Evolutionary conservation across 2,329 filamentous ascomycete genomes (phyloP).

Genomic region (Davidsoniella eucalypti): DNA sequence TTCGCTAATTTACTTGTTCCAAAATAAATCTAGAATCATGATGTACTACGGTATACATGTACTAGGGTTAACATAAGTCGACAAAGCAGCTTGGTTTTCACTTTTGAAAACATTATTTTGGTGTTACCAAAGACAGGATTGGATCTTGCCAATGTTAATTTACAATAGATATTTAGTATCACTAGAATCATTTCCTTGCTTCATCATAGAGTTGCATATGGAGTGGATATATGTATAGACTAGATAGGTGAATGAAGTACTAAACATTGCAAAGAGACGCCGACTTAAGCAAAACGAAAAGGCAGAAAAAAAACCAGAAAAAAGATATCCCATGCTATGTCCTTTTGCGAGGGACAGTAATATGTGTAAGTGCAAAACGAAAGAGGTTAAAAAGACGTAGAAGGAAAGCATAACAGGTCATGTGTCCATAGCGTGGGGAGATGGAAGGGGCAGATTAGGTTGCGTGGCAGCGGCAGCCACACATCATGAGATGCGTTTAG

Average conservation of each 20-base stretch:
- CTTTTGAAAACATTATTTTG: too few species aligned
- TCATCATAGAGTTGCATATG: too few species aligned
- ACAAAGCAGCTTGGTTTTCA: too few species aligned
- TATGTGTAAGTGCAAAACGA: background rate
- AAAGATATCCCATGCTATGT: conserved; percentile 1
- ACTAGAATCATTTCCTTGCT: too few species aligned
- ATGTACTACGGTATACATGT: too few species aligned
- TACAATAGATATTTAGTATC: too few species aligned
- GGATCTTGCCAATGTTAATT: too few species aligned
- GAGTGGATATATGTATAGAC: background rate
- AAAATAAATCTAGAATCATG: too few species aligned
- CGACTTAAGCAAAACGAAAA: background rate
- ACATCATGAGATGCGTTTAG: conserved; percentile 25
- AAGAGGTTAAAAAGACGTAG: background rate
- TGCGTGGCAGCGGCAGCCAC: background rate
- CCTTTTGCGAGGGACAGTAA: background rate
- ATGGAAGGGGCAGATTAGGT: background rate
- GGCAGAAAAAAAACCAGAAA: background rate
- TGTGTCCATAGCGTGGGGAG: conserved; percentile 5
- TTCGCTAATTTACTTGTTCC: too few species aligned
- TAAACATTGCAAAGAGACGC: conserved; percentile 1
- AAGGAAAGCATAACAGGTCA: conserved; percentile 12
- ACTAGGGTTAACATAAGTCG: too few species aligned
- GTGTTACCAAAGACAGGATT: too few species aligned
- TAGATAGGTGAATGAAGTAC: conserved; percentile 1